Evolutionary conservation across 345 rosid genomes (phyloP), one percentile per base, ranked within the genome.

Genomic region (Dimocarpus longan): DNA sequence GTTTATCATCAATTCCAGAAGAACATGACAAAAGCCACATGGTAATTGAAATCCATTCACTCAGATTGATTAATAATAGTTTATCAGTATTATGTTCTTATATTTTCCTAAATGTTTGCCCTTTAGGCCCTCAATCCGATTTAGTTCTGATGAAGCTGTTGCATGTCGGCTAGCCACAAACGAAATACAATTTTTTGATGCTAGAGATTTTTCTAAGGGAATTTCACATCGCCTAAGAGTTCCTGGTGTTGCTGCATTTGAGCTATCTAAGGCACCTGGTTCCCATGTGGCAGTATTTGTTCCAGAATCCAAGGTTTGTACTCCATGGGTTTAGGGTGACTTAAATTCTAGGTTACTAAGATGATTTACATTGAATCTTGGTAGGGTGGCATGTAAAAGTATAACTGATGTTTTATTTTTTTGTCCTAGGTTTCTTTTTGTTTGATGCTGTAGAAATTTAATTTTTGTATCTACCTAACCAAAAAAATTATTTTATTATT

Each of bases 101-200:
- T 24, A 7, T 22, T 43, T 75, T 28, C 19, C 19, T 75, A 6
- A 79, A 44, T 74, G 37, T 76, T 64, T 88, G 3, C 54, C 66
- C 24, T 82, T 43, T 86, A 96, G 98, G 99, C 99, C 99, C 6
- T 89, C 93, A 2, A 79, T 96, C 77, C 83, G 83, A 48, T 96
- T 94, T 82, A 90, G 88, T 83, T 85, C 89, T 72, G 97, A 94
- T 85, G 99, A 96, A 86, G 84, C 89, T 78, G 89, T 91, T 44
- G 94, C 93, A 0, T 96, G 94, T 81, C 95, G 97, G 52, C 76
- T 96, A 82, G 97, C 88, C 32, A 96, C 98, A 72, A 92, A 94
- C 66, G 97, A 96, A 83, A 87, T 96, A 82, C 98, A 93, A 19
- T 96, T 94, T 85, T 94, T 96, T 79, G 92, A 96, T 70, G 90